phyloP scores from a whole-genome alignment of 441 rosid species.

The Sinapis alba region DNA sequence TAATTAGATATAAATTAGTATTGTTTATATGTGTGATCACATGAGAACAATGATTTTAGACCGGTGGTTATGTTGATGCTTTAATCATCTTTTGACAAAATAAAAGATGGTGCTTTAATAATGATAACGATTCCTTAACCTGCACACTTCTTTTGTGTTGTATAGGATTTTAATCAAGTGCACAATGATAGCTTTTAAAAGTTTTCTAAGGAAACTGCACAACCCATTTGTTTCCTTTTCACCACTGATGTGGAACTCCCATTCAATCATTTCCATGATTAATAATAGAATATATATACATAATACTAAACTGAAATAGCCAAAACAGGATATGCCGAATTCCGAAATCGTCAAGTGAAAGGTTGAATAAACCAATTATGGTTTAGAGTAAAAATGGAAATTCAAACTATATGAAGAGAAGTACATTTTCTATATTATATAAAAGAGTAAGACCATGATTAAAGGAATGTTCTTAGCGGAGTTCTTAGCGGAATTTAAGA shows the following conservation, averaged over 20 bases:
- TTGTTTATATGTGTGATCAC: neutral
- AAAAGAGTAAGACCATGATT: conserved; percentile 17
- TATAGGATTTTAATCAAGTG: conserved; percentile 2
- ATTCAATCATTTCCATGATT: conserved; percentile 15
- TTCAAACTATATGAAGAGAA: neutral
- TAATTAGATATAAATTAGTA: neutral
- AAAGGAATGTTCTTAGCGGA: too few species aligned
- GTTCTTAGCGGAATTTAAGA: too few species aligned
- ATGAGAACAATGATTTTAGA: neutral
- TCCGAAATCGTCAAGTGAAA: neutral
- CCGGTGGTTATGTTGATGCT: conserved; percentile 11
- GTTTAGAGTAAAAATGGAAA: neutral
- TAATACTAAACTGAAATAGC: neutral
- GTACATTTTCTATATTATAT: conserved; percentile 10
- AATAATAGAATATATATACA: neutral
- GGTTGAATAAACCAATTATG: neutral
- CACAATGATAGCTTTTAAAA: conserved; percentile 23
- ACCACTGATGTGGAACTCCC: conserved; percentile 7
- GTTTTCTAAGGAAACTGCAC: neutral
- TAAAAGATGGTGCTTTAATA: conserved; percentile 21
- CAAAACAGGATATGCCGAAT: neutral
- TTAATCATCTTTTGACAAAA: neutral
- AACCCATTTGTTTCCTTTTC: neutral
- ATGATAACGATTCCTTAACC: conserved; percentile 14
- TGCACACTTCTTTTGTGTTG: conserved; percentile 28